These are phyloP conservation scores for Phaseolus coccineus DNA, from an alignment of 331 rosid species.

Conservation along the genomic window DNA sequence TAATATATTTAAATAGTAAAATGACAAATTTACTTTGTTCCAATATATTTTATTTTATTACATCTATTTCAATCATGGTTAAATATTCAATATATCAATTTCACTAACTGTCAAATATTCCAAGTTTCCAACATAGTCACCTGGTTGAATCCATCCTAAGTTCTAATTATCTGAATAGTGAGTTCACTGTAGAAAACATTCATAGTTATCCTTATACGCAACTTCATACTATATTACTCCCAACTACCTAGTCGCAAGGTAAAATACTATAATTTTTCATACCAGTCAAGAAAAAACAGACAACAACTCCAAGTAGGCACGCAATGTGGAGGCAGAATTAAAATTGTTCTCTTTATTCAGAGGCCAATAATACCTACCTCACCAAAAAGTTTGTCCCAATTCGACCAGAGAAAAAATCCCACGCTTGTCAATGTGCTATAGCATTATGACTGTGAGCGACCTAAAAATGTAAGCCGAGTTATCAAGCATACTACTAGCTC, in stretches of 20 bases:
- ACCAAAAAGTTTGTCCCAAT: not conserved
- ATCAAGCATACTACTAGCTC: not conserved
- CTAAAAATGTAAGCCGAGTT: constrained; percentile 2
- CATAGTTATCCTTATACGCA: not conserved
- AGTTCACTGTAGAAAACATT: not conserved
- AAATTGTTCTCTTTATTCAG: not conserved
- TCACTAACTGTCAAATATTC: not conserved
- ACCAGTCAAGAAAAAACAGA: not conserved
- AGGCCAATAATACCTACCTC: constrained; percentile 17
- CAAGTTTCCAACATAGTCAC: not conserved
- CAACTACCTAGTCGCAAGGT: not conserved
- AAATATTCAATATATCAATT: not conserved
- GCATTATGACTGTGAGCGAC: not conserved
- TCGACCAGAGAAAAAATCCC: not conserved
- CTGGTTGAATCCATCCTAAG: not conserved
- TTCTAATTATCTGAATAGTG: not conserved
- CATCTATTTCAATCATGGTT: too few relatives aligned
- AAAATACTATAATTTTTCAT: not conserved
- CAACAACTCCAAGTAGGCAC: not conserved
- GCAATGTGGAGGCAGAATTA: not conserved
- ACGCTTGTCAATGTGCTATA: not conserved
- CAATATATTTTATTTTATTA: too few relatives aligned
- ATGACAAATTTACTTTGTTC: too few relatives aligned
- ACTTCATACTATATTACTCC: not conserved
- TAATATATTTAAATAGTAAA: too few relatives aligned